phyloP scores from a whole-genome alignment of 192 early-diverging fungal species.

The Backusella macrospora region DNA sequence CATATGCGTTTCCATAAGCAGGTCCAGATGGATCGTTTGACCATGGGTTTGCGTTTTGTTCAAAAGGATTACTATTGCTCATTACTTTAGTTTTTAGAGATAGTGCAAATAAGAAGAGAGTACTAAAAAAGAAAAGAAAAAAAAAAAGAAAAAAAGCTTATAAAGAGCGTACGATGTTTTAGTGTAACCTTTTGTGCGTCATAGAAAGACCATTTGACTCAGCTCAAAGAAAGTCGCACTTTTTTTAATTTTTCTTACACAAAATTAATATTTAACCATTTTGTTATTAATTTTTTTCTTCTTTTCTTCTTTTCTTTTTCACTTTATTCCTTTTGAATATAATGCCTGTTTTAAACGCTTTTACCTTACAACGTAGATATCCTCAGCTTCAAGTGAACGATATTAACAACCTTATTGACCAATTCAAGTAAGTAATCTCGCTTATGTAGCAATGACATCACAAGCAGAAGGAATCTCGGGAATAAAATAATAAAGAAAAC shows the following conservation, averaged over 20 bases:
- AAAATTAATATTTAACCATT: conserved; percentile 15
- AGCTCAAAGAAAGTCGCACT: not conserved
- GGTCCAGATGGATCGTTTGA: conserved; percentile 18
- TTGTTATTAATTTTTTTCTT: not conserved
- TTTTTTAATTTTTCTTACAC: not conserved
- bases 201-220: not conserved
- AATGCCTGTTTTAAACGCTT: conserved; percentile 56
- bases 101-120: not conserved
- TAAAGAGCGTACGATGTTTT: not conserved
- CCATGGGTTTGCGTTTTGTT: conserved; percentile 24
- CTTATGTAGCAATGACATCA: not conserved
- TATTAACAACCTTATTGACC: conserved; percentile 52
- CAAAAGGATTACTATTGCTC: conserved; percentile 23
- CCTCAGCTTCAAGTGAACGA: conserved; percentile 53
- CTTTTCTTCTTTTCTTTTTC: not conserved
- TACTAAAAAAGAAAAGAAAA: not conserved
- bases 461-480: not conserved
- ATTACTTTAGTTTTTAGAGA: not conserved
- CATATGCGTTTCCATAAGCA: conserved; percentile 32
- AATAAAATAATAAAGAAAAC: not conserved
- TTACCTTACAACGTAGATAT: conserved; percentile 54
- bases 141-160: conserved; percentile 9
- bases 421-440: conserved; percentile 48
- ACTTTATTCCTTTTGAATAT: not conserved
- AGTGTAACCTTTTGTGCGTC: conserved; percentile 7